Evolutionary conservation across 352 stramenopile species (phyloP).

Genomic region (Pythium plurisporium): DNA sequence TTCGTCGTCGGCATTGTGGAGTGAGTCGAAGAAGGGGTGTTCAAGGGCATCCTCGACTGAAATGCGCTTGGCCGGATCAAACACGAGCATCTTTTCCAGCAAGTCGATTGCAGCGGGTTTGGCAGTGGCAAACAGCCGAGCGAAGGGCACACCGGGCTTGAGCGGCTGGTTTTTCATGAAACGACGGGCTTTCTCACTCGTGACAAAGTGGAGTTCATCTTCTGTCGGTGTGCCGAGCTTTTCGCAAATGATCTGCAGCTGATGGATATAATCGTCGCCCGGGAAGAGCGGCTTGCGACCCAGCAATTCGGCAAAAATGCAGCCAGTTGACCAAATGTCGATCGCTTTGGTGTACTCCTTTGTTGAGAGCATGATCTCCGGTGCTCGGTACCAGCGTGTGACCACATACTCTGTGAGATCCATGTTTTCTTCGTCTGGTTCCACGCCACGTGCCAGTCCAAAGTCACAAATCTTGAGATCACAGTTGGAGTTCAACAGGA

Average conservation of each 20-base stretch:
- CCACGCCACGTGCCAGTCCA: not conserved
- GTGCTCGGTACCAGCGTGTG: constrained; percentile 92
- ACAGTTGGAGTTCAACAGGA: constrained; percentile 88
- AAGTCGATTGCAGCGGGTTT: constrained; percentile 73
- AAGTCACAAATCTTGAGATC: constrained; percentile 1
- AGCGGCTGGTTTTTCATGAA: constrained; percentile 86
- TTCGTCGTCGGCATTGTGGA: constrained; percentile 93
- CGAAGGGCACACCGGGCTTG: constrained; percentile 63
- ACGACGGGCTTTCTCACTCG: constrained; percentile 82
- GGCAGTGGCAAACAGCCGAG: constrained; percentile 67
- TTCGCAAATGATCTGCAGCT: constrained; percentile 95
- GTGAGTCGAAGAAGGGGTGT: constrained; percentile 79
- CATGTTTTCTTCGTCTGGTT: not conserved
- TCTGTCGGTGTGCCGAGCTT: constrained; percentile 87
- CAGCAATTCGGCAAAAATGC: constrained; percentile 93
- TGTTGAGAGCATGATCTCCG: constrained; percentile 95
- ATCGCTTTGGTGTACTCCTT: constrained; percentile 95
- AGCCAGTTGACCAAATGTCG: constrained; percentile 94
- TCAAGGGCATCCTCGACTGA: constrained; percentile 90
- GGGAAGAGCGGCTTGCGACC: constrained; percentile 90
- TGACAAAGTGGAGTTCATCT: constrained; percentile 89
- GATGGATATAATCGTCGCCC: constrained; percentile 99
- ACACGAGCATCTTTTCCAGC: constrained; percentile 85
- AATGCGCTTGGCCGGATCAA: constrained; percentile 87
- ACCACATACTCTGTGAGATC: constrained; percentile 87